Evolutionary conservation across 208 protist genomes (phyloP).

Genomic region (Herpetomonas tarakana): DNA sequence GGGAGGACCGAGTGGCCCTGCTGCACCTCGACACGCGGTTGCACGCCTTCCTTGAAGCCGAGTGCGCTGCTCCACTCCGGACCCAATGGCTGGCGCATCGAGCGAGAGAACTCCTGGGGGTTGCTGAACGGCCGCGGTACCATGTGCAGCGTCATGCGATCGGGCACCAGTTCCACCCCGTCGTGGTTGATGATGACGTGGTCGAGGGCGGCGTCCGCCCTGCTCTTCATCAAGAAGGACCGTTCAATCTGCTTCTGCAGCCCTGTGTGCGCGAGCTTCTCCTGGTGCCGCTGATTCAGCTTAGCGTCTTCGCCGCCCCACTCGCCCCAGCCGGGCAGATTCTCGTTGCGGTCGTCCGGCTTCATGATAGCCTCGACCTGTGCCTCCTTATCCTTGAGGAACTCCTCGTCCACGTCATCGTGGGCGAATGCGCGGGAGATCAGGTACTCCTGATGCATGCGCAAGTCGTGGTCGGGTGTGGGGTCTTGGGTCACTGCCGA

Average conservation of each 20-base stretch:
- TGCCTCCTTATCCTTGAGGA: slow-evolving; percentile 83
- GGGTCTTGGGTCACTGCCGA: slow-evolving; percentile 3
- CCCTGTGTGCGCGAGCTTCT: slow-evolving; percentile 39
- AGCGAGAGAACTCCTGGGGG: slow-evolving; percentile 85
- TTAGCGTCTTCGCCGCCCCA: slow-evolving; percentile 84
- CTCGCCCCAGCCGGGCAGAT: slow-evolving; percentile 90
- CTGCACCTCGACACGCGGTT: slow-evolving; percentile 78
- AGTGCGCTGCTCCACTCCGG: slow-evolving; percentile 88
- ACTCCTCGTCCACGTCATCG: slow-evolving; percentile 90
- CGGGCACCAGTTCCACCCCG: slow-evolving; percentile 85
- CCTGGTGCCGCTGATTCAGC: slow-evolving; percentile 80
- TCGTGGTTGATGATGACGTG: slow-evolving; percentile 94
- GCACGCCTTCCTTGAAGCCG: slow-evolving; percentile 76
- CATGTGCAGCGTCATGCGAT: slow-evolving; percentile 89
- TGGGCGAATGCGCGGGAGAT: slow-evolving; percentile 89
- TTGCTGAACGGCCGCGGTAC: slow-evolving; percentile 91
- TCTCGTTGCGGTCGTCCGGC: slow-evolving; percentile 81
- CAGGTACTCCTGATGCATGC: slow-evolving; percentile 81
- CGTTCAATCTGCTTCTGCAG: slow-evolving; percentile 72
- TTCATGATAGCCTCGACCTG: slow-evolving; percentile 86
- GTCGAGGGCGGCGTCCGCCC: slow-evolving; percentile 81
- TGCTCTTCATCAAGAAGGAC: slow-evolving; percentile 74
- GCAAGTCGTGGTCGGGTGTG: slow-evolving; percentile 24
- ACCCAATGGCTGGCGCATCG: slow-evolving; percentile 86
- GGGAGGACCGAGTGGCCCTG: slow-evolving; percentile 76